Evolutionary conservation across 805 yeast species (phyloP).

Genomic region (Debaryomyces castellii): DNA sequence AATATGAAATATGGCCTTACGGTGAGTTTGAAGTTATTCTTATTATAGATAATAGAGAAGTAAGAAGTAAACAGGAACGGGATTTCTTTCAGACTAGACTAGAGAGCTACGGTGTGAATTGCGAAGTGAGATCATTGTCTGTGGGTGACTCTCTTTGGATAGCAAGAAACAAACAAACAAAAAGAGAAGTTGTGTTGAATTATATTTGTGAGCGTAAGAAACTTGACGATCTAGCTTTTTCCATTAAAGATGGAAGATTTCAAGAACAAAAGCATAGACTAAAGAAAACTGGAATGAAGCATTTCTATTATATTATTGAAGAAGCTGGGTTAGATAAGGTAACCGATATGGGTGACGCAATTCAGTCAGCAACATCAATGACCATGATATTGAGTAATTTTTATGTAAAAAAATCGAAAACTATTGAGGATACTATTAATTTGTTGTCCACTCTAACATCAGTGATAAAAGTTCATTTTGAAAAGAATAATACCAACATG

Average conservation of each 20-base stretch:
- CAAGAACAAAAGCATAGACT: conserved; percentile 83
- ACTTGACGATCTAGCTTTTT: conserved; percentile 76
- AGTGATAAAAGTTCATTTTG: conserved; percentile 40
- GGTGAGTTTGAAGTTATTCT: conserved; percentile 60
- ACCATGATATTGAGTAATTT: conserved; percentile 67
- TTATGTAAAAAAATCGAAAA: conserved; percentile 63
- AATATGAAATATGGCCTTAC: conserved; percentile 59
- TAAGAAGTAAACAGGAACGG: conserved; percentile 65
- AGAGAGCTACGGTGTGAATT: conserved; percentile 43
- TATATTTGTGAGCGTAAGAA: conserved; percentile 89
- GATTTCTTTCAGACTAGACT: conserved; percentile 66
- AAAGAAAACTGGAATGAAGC: conserved; percentile 61
- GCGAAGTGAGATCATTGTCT: conserved; percentile 58
- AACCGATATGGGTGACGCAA: conserved; percentile 56
- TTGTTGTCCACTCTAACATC: conserved; percentile 53
- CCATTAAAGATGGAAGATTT: conserved; percentile 87
- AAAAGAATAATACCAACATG: conserved; percentile 19
- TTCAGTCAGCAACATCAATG: conserved; percentile 74
- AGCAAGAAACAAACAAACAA: conserved; percentile 61
- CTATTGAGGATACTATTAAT: conserved; percentile 71
- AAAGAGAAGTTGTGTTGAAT: conserved; percentile 68
- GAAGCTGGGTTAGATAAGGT: conserved; percentile 49
- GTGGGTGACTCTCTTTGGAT: conserved; percentile 92
- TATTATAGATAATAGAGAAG: conserved; percentile 79
- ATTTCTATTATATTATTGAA: conserved; percentile 78